Evolutionary conservation across 1,139 yeast genomes (phyloP).

Genomic region (Debaryomyces robertsiae): DNA sequence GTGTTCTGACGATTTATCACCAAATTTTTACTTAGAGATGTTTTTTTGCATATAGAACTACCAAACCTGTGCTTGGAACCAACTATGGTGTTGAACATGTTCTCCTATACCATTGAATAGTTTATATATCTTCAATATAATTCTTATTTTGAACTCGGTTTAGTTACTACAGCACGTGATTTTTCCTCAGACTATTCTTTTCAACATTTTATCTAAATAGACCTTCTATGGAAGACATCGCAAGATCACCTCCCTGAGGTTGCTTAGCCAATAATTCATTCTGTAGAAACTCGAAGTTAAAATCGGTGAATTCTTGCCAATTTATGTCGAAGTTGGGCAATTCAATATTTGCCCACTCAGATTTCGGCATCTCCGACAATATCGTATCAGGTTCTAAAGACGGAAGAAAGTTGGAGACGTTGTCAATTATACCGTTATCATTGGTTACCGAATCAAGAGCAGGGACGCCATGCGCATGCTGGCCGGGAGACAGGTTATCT

Average conservation of each 20-base stretch:
- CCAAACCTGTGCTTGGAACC: too few species aligned
- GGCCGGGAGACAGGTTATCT: not conserved
- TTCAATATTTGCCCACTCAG: not conserved
- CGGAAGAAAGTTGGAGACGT: conserved; percentile 1
- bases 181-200: too few species aligned
- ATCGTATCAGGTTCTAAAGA: conserved; percentile 3
- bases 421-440: not conserved
- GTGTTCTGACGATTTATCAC: not conserved
- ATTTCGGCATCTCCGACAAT: not conserved
- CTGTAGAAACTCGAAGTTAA: conserved; percentile 39
- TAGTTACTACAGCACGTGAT: conserved; percentile 6
- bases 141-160: not conserved
- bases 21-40: not conserved
- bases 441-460: not conserved
- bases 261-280: conserved; percentile 28
- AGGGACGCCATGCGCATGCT: not conserved
- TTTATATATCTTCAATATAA: too few species aligned
- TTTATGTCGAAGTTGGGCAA: conserved; percentile 8
- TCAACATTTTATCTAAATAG: conserved; percentile 4
- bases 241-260: conserved; percentile 8
- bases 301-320: conserved; percentile 19
- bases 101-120: too few species aligned
- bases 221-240: conserved; percentile 12
- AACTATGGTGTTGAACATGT: not conserved
- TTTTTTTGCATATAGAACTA: not conserved